phyloP scores from a whole-genome alignment of 371 early-diverging fungal species.

The Rhizopus delemar region DNA sequence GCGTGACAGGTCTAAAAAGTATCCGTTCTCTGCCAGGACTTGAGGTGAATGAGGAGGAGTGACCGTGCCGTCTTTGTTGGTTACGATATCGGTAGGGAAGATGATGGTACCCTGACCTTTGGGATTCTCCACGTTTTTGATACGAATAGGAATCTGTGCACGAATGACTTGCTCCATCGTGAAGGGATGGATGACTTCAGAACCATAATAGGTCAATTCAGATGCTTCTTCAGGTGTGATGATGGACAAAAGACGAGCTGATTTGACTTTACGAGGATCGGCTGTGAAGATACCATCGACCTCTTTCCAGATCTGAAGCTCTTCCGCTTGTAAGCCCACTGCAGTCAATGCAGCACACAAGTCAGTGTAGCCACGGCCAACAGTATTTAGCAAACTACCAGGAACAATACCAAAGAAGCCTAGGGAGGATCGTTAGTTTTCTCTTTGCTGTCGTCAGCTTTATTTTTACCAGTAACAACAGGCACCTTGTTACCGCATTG shows the following conservation, averaged over 20 bases:
- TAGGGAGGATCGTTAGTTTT: slow-evolving; percentile 9
- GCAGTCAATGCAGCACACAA: slow-evolving; percentile 94
- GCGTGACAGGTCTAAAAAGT: slow-evolving; percentile 68
- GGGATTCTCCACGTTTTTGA: slow-evolving; percentile 96
- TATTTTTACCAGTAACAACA: slow-evolving; percentile 78
- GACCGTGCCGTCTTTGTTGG: slow-evolving; percentile 44
- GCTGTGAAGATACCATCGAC: slow-evolving; percentile 99
- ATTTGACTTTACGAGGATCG: slow-evolving; percentile 95
- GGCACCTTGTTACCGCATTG: slow-evolving; percentile 72
- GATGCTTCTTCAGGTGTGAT: slow-evolving; percentile 98
- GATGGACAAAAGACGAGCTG: slow-evolving; percentile 83
- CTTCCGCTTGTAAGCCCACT: slow-evolving; percentile 83
- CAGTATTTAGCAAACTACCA: slow-evolving; percentile 84
- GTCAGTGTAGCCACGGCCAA: slow-evolving; percentile 98
- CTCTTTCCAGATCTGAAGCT: slow-evolving; percentile 98
- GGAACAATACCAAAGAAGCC: slow-evolving; percentile 97
- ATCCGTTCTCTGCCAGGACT: slow-evolving; percentile 73
- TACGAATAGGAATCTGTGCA: slow-evolving; percentile 93
- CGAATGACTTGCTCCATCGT: slow-evolving; percentile 99
- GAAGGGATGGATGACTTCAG: slow-evolving; percentile 98
- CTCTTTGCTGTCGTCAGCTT: not conserved
- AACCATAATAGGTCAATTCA: slow-evolving; percentile 97
- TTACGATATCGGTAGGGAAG: slow-evolving; percentile 66
- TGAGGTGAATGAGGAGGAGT: slow-evolving; percentile 68
- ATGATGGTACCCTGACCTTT: slow-evolving; percentile 90